Evolutionary conservation across 73 alveolate species (phyloP), one percentile per base, ranked within the genome.

Genomic region (Paramecium biaurelia): DNA sequence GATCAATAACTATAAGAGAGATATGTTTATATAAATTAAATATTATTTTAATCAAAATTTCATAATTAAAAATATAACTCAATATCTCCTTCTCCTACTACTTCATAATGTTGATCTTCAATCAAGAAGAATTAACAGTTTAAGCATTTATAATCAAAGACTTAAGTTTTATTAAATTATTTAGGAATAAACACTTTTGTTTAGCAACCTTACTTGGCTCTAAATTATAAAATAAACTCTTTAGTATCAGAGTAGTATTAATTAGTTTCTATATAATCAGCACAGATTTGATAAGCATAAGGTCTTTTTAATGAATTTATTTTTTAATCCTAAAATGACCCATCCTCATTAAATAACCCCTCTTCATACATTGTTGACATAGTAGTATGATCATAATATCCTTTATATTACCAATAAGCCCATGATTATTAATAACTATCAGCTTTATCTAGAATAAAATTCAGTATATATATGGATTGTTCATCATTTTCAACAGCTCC

Each of bases 401-500:
- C 94, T 72, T 95, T 95, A 85, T 89, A 95, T 86, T 95, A 76
- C 98, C 98, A 95, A 93, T 95, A 95, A 56, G 95, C 92, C 98
- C 98, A 95, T 37, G 95, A 89, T 57, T 85, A 76, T 32, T 90
- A 79, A 68, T 93, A 87, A 21, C 70, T 72, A 67, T 93, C 96
- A 21, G 93, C 85, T 30, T 57, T 57, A 86, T 84, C 86, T 15
- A 95, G 84, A 26, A 95, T 92, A 32, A 76, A 67, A 49, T 93
- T 85, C 70, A 95, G 87, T 95, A 92, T 96, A 72, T 89, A 67
- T 57, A 79, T 92, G 21, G 94, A 88, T 45, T 89, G 49, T 53
- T 74, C 47, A 0, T 93, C 85, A 92, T 95, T 95, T 24, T 92
- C 89, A 85, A 95, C 86, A 42, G 98, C 98, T 18, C 98, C 98